Conservation (phyloP, 371 early-diverging fungal genomes). For the Circinella minor region DNA sequence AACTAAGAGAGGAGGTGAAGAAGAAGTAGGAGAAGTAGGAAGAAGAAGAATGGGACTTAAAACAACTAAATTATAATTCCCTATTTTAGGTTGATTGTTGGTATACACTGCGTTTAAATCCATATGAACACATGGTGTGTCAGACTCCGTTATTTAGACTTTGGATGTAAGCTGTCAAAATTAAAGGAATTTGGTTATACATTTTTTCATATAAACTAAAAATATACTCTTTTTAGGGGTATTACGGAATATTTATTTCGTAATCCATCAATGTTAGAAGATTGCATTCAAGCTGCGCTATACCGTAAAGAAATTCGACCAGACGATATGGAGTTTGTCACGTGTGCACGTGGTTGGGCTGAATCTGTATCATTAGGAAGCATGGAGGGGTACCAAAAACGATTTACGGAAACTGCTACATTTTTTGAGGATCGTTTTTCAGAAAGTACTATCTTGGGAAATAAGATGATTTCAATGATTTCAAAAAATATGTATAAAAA, state of each 20-base stretch:
- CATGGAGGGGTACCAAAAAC: conserved; percentile 82
- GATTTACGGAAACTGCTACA: conserved; percentile 81
- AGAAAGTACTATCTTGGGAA: conserved; percentile 74
- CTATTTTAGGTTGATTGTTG: conserved; percentile 80
- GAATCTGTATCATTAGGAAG: conserved; percentile 84
- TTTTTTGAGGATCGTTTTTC: conserved; percentile 83
- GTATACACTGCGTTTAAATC: conserved; percentile 81
- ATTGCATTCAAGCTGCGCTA: conserved; percentile 84
- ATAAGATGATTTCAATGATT: conserved; percentile 72
- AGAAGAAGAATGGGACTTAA: no score
- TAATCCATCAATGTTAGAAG: conserved; percentile 76
- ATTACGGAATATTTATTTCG: conserved; percentile 92
- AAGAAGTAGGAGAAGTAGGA: neutral
- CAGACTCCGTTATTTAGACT: conserved; percentile 95
- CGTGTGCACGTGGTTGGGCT: conserved; percentile 91
- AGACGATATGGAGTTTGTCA: conserved; percentile 93
- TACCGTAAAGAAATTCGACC: conserved; percentile 80
- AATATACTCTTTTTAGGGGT: conserved; percentile 56
- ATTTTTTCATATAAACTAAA: neutral
- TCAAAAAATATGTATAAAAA: conserved; percentile 45
- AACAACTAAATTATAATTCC: neutral
- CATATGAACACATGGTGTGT: conserved; percentile 94
- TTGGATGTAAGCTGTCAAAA: conserved; percentile 68
- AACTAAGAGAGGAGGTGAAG: neutral
- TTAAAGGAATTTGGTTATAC: neutral